Percentiles rank a stretch among this genome's conserved stretches.
These are phyloP conservation scores for Neopestalotiopsis sp. DNA, from an alignment of 2,329 filamentous ascomycete genomes.

Conservation along the genomic window DNA sequence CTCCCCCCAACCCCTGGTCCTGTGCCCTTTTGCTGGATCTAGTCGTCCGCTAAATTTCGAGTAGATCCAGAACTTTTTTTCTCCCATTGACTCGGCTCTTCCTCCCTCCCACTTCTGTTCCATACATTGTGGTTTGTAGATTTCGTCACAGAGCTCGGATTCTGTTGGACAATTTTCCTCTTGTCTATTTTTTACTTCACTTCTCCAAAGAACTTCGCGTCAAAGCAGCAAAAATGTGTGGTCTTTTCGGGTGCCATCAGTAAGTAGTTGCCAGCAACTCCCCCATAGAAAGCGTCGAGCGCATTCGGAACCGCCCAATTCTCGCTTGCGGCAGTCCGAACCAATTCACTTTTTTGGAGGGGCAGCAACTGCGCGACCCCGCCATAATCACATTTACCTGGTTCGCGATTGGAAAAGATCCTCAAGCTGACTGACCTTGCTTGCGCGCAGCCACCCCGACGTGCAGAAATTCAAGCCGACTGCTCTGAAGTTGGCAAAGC, in stretches of 20 bases:
- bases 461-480: constrained; percentile 96
- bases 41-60: not conserved
- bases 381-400: constrained; percentile 24
- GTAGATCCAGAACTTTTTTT: constrained; percentile 6
- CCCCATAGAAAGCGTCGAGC: not conserved
- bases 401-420: constrained; percentile 29
- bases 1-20: not conserved
- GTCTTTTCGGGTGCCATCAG: constrained; percentile 95
- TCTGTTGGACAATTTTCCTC: not conserved
- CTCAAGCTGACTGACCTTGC: constrained; percentile 16
- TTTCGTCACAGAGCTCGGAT: not conserved
- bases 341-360: constrained; percentile 36
- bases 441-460: constrained; percentile 75
- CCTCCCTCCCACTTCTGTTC: constrained; percentile 3
- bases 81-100: constrained; percentile 2
- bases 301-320: not conserved
- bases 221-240: constrained; percentile 75
- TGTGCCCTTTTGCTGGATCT: constrained; percentile 1
- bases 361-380: constrained; percentile 40
- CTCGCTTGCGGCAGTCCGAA: constrained; percentile 4
- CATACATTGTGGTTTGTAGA: not conserved
- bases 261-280: constrained; percentile 56
- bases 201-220: constrained; percentile 12
- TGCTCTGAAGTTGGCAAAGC: constrained; percentile 90
- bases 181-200: not conserved